Evolutionary conservation across 257 asterid genomes (phyloP).

Genomic region (Marsdenia floribunda): DNA sequence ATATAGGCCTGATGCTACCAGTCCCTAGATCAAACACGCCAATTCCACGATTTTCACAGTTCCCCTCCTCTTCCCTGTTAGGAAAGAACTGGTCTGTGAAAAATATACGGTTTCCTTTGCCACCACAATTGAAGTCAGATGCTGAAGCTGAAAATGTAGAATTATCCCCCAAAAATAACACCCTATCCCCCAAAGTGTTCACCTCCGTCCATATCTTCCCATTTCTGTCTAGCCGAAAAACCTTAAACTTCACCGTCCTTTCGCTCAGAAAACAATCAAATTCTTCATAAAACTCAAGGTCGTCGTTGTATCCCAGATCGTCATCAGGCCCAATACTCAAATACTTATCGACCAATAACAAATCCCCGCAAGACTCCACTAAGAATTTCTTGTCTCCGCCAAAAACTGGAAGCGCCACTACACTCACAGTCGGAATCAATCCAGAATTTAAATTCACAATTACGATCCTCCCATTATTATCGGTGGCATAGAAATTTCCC

Average conservation of each 20-base stretch:
- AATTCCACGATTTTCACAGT: conserved; percentile 39
- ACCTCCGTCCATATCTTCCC: conserved; percentile 57
- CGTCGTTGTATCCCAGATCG: conserved; percentile 55
- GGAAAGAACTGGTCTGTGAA: conserved; percentile 49
- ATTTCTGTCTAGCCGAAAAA: conserved; percentile 51
- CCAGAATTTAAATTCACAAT: conserved; percentile 33
- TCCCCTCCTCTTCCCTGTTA: conserved; percentile 51
- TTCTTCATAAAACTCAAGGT: conserved; percentile 59
- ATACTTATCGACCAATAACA: conserved; percentile 70
- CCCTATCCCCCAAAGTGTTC: conserved; percentile 52
- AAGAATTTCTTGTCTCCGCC: conserved; percentile 87
- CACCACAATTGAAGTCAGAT: conserved; percentile 36
- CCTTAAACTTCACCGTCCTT: conserved; percentile 73
- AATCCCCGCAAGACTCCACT: conserved; percentile 54
- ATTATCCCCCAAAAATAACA: conserved; percentile 79
- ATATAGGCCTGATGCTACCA: conserved; percentile 59
- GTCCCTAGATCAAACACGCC: conserved; percentile 69
- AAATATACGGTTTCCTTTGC: conserved; percentile 62
- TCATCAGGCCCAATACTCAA: conserved; percentile 56
- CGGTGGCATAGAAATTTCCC: conserved; percentile 61
- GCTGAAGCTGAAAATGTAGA: conserved; percentile 56
- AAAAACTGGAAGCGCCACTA: conserved; percentile 38
- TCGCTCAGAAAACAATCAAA: conserved; percentile 61
- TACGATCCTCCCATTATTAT: conserved; percentile 55
- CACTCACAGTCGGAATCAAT: conserved; percentile 26